phyloP scores from a whole-genome alignment of 2,329 filamentous ascomycete species.

The Blastomyces silverae region DNA sequence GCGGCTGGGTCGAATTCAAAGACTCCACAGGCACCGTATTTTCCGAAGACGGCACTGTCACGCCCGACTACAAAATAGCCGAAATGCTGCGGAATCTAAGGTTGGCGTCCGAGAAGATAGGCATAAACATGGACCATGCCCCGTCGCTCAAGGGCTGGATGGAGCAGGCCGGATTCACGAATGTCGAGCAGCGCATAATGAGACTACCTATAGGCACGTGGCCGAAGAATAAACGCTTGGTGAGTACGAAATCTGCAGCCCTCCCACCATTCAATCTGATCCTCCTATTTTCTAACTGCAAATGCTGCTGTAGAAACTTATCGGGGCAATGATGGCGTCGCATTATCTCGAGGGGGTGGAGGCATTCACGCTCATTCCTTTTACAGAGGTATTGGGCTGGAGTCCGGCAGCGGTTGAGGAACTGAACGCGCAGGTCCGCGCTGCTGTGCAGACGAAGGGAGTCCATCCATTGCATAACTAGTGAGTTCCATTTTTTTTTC shows the following conservation, averaged over 20 bases:
- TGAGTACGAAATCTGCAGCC: not conserved
- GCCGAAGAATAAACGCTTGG: constrained; percentile 26
- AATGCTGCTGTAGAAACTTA: constrained; percentile 19
- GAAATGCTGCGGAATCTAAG: constrained; percentile 26
- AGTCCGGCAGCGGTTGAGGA: constrained; percentile 7
- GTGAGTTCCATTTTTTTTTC: constrained; percentile 7
- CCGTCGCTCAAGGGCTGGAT: constrained; percentile 19
- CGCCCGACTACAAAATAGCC: constrained; percentile 19
- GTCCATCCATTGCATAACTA: constrained; percentile 14
- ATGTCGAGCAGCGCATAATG: constrained; percentile 23
- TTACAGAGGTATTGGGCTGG: constrained; percentile 22
- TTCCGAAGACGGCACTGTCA: constrained; percentile 29
- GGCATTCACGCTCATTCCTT: constrained; percentile 20
- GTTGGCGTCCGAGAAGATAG: constrained; percentile 24
- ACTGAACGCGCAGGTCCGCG: constrained; percentile 11
- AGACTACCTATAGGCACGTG: constrained; percentile 25
- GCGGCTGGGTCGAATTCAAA: constrained; percentile 36
- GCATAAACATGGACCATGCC: constrained; percentile 19
- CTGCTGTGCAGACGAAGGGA: constrained; percentile 5
- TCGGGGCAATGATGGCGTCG: constrained; percentile 19
- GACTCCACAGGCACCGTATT: constrained; percentile 28
- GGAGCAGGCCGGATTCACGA: constrained; percentile 24
- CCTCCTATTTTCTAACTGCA: not conserved
- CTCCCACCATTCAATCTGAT: not conserved
- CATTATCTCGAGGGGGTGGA: constrained; percentile 23